Base-by-base conservation (phyloP, 164 flowering plant species). In the Nymphaea colorata region DNA sequence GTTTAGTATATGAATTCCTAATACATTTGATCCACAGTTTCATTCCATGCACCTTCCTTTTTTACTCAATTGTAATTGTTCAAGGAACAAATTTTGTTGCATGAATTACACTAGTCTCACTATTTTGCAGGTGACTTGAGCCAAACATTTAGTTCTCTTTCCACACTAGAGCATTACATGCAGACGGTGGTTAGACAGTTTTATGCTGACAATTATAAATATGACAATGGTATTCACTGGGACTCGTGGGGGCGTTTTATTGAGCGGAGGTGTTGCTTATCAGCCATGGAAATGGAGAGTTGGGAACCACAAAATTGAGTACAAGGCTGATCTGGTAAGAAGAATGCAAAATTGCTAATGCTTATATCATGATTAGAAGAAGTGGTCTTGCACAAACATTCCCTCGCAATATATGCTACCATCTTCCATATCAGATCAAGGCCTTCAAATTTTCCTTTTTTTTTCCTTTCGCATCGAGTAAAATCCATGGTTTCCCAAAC, bases 241-340 rank as follows among this genome's bases (percentile, higher is more conserved):
- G 98, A 93, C 70, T 69, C 95, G 16, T 93, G 93, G 93, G 98
- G 95, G 42, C 89, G 93, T 42, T 91, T 93, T 74, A 70, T 76
- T 72, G 98, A 93, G 78, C 70, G 63, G 70, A 86, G 36, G 85
- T 78, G 74, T 92, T 41, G 98, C 98, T 67, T 93, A 86, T 79
- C 96, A 91, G 72, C 97, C 98, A 15, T 93, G 98, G 98, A 82
- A 91, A 15, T 93, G 97, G 97, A 51, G 90, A n/a, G 85, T 81
- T 62, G 98, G 98, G 57, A 93, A 93, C 75, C 98, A 93, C 78
- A 97, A 93, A 78, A 83, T 93, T 70, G 98, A 93, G 67, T 94
- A 82, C 83, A 77, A 84, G 80, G 95, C 97, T 57, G 45, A 88
- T 64, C 78, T 94, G 97, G 98, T 94, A 87, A 74, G 11, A 53